Conservation (phyloP, 1,139 yeast genomes). For the Lodderomyces jiufengensis region DNA sequence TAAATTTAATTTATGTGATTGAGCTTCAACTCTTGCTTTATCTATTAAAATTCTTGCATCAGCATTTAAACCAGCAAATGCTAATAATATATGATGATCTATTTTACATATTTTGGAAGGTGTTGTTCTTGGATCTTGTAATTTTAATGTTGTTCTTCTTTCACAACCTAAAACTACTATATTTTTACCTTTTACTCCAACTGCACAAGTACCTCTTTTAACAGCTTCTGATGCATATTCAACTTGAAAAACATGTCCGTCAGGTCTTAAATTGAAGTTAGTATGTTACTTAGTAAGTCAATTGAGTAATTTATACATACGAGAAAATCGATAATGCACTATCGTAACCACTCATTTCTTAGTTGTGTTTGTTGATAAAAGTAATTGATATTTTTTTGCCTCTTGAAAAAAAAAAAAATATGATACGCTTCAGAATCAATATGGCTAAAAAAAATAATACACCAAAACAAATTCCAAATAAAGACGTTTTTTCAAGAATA, state of each 20-base stretch:
- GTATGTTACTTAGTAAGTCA: constrained; percentile 9
- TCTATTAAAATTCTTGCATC: constrained; percentile 94
- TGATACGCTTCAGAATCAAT: background rate
- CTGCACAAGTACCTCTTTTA: constrained; percentile 96
- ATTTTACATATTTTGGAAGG: constrained; percentile 91
- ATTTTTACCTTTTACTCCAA: constrained; percentile 88
- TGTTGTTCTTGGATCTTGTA: constrained; percentile 94
- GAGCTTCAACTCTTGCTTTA: constrained; percentile 95
- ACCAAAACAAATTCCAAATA: constrained; percentile 37
- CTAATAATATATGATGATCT: constrained; percentile 86
- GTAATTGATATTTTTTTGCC: constrained; percentile 12
- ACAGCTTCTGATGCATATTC: constrained; percentile 98
- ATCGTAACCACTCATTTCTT: constrained; percentile 91
- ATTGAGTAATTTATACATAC: constrained; percentile 42
- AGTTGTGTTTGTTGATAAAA: constrained; percentile 3
- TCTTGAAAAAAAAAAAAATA: constrained; percentile 8
- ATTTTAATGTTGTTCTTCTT: constrained; percentile 88
- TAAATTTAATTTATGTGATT: constrained; percentile 87
- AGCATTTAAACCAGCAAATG: constrained; percentile 97
- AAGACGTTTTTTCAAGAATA: constrained; percentile 57
- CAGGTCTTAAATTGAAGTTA: constrained; percentile 62
- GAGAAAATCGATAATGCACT: constrained; percentile 97
- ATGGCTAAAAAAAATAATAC: constrained; percentile 7
- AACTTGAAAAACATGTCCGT: constrained; percentile 98
- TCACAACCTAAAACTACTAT: constrained; percentile 95